Conservation (phyloP, 176 grass and related monocot species). For the Triticum monococcum region DNA sequence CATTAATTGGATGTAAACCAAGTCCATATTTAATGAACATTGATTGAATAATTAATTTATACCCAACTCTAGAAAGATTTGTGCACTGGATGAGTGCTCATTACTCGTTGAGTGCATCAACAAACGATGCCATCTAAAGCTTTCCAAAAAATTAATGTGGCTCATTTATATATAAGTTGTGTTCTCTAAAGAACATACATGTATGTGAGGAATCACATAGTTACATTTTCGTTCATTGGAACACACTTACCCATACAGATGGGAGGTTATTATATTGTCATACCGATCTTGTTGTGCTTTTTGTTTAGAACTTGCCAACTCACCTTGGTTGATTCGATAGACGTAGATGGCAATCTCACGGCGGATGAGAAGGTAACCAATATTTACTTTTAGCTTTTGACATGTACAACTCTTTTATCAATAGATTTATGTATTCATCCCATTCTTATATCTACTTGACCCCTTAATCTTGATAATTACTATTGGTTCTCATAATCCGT, state of each 20-base stretch:
- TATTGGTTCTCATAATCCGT: not conserved
- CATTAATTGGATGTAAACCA: too few relatives aligned
- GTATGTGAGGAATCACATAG: not conserved
- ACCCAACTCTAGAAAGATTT: too few relatives aligned
- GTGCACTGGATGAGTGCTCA: too few relatives aligned
- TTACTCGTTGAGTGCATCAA: too few relatives aligned
- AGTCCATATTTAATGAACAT: too few relatives aligned
- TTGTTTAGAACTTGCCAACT: not conserved
- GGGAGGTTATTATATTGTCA: not conserved
- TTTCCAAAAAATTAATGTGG: not conserved
- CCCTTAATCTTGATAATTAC: not conserved
- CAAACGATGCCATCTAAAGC: too few relatives aligned
- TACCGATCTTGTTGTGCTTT: not conserved
- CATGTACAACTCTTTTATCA: not conserved
- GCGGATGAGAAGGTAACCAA: not conserved
- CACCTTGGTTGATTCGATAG: not conserved
- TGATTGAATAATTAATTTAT: too few relatives aligned
- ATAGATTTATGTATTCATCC: not conserved
- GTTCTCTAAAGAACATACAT: not conserved
- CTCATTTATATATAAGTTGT: not conserved
- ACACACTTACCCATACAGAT: not conserved
- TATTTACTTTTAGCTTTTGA: not conserved
- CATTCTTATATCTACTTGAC: not conserved
- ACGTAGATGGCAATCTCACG: not conserved
- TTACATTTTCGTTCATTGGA: not conserved